phyloP scores from a whole-genome alignment of 192 early-diverging fungal genomes.

The Bifiguratus adelaidae region DNA sequence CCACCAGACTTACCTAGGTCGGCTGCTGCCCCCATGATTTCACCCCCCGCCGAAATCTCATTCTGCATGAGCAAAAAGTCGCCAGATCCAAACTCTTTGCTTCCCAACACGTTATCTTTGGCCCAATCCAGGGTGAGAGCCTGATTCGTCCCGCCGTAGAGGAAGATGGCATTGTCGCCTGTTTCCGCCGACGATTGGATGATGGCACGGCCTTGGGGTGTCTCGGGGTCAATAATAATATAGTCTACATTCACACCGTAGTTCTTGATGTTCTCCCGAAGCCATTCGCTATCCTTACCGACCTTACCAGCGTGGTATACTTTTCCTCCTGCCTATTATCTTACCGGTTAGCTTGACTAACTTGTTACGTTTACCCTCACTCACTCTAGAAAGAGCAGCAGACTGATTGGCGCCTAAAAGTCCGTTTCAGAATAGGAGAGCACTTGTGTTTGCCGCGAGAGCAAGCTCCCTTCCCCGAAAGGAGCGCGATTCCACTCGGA shows the following conservation, averaged over 20 bases:
- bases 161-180: conserved; percentile 82
- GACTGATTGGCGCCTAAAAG: conserved; percentile 76
- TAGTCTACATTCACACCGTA: conserved; percentile 56
- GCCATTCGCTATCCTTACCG: conserved; percentile 75
- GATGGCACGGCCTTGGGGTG: conserved; percentile 72
- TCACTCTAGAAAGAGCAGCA: conserved; percentile 66
- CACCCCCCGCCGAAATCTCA: conserved; percentile 65
- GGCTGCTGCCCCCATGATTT: conserved; percentile 45
- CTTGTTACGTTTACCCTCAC: background rate
- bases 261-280: conserved; percentile 49
- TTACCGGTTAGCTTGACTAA: too few species aligned
- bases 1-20: conserved; percentile 22
- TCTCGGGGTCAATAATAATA: conserved; percentile 23
- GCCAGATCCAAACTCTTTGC: conserved; percentile 38
- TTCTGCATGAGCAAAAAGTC: conserved; percentile 86
- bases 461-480: too few species aligned
- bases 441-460: background rate
- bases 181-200: conserved; percentile 64
- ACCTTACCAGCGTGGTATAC: conserved; percentile 72
- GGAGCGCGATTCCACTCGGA: too few species aligned
- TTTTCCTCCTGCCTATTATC: conserved; percentile 37
- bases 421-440: too few species aligned
- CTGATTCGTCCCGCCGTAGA: conserved; percentile 74
- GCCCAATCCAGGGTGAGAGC: conserved; percentile 24
- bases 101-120: conserved; percentile 31